Base-by-base conservation (phyloP, 139 green algal genomes). In the Medakamo hakoo region DNA sequence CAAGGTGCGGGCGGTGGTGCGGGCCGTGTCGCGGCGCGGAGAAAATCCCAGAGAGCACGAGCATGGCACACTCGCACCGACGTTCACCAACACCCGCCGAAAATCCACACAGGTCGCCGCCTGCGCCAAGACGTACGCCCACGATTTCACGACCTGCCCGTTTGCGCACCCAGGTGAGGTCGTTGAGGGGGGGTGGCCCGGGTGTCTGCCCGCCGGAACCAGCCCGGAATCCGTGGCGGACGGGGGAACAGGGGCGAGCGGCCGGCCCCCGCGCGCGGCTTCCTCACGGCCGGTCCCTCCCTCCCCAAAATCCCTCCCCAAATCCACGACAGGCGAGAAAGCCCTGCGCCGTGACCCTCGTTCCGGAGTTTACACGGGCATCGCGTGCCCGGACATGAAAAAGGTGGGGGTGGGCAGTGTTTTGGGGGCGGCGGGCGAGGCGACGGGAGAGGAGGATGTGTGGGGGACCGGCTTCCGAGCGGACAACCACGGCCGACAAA, bases 301-400 rank as follows among this genome's bases (percentile, higher is more conserved):
- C n/a, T n/a, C n/a, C n/a, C n/a, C n/a, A n/a, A n/a, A n/a, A n/a
- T n/a, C n/a, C n/a, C n/a, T n/a, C n/a, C 16, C 40, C 40, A 52
- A 9, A 9, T 52, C 40, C 40, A 52, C 40, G 9, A n/a, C 40
- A 52, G 40, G 83, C 2, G 91, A 97, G 74, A 96, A 95, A 64
- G 92, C 92, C 1, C 76, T 79, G 31, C 76, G 92, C 1, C 69
- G 92, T 1, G 89, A 96, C 73, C 92, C 92, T 1, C 73, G 84
- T 1, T 31, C 72, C 0, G 82, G 82, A 65, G 77, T 71, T 21
- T 97, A 98, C 75, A 91, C 83, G 16, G 94, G 86, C 57, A 86
- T 90, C 22, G 83, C 89, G 5, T 98, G 92, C 74, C 89, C 89
- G 19, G 89, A 97, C 58, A 95, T 93, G 79, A 92, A 93, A n/a